A percentile compares a stretch with the other conserved stretches of the same genome.
These are phyloP conservation scores for Cicer arietinum DNA, from an alignment of 306 rosid species.

Conservation along the genomic window DNA sequence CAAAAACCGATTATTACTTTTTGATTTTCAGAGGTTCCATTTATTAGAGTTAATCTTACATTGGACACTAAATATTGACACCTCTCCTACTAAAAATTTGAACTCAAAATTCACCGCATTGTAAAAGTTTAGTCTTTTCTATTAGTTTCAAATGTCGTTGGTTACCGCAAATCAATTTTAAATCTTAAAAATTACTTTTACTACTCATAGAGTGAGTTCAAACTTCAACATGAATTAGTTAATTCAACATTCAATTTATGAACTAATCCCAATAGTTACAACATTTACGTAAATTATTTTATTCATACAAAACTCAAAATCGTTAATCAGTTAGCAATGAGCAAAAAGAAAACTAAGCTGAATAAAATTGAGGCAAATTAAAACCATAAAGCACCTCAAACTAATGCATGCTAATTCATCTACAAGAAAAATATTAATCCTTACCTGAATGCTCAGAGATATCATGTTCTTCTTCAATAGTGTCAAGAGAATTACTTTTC, in stretches of 20 bases:
- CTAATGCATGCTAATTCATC: neutral
- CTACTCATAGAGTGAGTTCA: no score
- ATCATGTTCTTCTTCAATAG: constrained; percentile 38
- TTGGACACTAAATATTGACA: no score
- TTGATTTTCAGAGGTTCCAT: no score
- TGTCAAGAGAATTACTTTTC: constrained; percentile 19
- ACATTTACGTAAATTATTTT: neutral
- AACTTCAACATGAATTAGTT: no score
- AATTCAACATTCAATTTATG: neutral
- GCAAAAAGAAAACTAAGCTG: neutral
- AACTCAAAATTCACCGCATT: no score
- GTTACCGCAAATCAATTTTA: no score
- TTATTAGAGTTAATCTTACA: no score
- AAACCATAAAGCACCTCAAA: constrained; percentile 8
- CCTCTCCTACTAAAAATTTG: no score
- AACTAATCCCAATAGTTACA: neutral
- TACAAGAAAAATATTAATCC: neutral
- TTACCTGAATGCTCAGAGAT: constrained; percentile 56
- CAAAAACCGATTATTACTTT: no score
- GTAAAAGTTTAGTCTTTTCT: no score
- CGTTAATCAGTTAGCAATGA: neutral
- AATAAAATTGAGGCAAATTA: neutral
- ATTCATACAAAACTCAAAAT: neutral
- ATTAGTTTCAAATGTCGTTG: no score
- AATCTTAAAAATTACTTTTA: no score